Conservation (phyloP, 441 rosid species). For the Syzygium syzygioides region DNA sequence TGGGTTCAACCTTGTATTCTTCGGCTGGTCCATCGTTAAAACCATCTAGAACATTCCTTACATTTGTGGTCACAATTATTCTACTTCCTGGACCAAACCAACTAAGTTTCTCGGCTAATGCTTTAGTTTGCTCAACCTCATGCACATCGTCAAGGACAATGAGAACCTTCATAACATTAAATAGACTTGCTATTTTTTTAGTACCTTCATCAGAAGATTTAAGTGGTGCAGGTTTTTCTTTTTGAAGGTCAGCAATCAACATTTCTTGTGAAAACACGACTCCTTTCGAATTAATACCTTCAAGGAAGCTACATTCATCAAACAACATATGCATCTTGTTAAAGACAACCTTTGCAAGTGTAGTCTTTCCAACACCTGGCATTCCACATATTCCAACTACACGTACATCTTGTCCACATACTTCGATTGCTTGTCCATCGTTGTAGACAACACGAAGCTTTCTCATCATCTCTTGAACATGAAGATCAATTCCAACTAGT, state of each 20-base stretch:
- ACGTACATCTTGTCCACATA: not conserved
- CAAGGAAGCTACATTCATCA: not conserved
- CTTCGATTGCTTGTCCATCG: fast-evolving
- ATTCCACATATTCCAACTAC: not conserved
- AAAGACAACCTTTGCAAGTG: not conserved
- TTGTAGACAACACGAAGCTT: not conserved
- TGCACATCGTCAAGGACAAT: not conserved
- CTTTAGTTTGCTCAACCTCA: not conserved
- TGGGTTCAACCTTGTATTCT: not conserved
- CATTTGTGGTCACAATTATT: not conserved
- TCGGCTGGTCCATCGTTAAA: fast-evolving
- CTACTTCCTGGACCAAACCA: not conserved
- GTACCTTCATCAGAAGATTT: not conserved
- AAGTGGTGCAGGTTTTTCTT: not conserved
- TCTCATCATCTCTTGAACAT: not conserved
- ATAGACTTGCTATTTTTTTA: not conserved
- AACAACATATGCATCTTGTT: not conserved
- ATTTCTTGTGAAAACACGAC: not conserved
- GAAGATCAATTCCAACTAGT: not conserved
- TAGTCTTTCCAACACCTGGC: not conserved
- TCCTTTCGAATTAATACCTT: fast-evolving
- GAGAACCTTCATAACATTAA: not conserved
- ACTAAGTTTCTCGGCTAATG: not conserved
- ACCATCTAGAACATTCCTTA: fast-evolving
- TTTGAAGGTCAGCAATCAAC: not conserved